Percentiles rank a stretch among this genome's conserved stretches.
phyloP scores from a whole-genome alignment of 2,329 filamentous ascomycete genomes.

The Nothophoma quercina region DNA sequence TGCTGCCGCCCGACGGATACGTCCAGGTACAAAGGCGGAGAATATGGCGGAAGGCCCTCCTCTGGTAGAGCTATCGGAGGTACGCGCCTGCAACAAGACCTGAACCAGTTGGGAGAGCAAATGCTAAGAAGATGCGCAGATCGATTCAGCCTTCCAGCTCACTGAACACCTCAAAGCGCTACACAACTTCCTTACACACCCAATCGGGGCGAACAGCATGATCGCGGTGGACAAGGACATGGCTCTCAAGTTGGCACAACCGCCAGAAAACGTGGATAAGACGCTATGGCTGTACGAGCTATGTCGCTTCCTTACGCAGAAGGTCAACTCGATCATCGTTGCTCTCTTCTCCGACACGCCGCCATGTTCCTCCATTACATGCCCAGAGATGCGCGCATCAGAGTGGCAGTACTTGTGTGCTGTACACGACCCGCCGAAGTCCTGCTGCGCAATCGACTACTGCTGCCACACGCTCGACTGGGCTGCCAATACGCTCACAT shows the following conservation, averaged over 20 bases:
- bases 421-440: slow-evolving; percentile 95
- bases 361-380: slow-evolving; percentile 86
- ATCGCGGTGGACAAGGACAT: slow-evolving; percentile 77
- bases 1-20: slow-evolving; percentile 82
- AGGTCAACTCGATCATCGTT: slow-evolving; percentile 91
- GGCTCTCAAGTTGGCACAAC: slow-evolving; percentile 77
- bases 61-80: slow-evolving; percentile 83
- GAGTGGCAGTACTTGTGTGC: slow-evolving; percentile 99
- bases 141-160: slow-evolving; percentile 95
- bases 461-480: slow-evolving; percentile 98
- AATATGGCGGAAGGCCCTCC: slow-evolving; percentile 95
- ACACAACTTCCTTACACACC: slow-evolving; percentile 80
- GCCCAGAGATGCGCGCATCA: slow-evolving; percentile 96
- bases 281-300: slow-evolving; percentile 98
- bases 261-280: slow-evolving; percentile 81
- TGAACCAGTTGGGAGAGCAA: slow-evolving; percentile 1
- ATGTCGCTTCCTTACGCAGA: slow-evolving; percentile 91
- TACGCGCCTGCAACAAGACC: slow-evolving; percentile 51
- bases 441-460: slow-evolving; percentile 98
- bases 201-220: slow-evolving; percentile 62
- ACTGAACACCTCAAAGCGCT: slow-evolving; percentile 96
- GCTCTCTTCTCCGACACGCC: slow-evolving; percentile 91
- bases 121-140: slow-evolving; percentile 60
- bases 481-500: slow-evolving; percentile 93
- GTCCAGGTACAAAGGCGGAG: slow-evolving; percentile 87